Evolutionary conservation across 75 land plant genomes (phyloP), one percentile per base, ranked within the genome.

Genomic region (Sequoiadendron giganteum): DNA sequence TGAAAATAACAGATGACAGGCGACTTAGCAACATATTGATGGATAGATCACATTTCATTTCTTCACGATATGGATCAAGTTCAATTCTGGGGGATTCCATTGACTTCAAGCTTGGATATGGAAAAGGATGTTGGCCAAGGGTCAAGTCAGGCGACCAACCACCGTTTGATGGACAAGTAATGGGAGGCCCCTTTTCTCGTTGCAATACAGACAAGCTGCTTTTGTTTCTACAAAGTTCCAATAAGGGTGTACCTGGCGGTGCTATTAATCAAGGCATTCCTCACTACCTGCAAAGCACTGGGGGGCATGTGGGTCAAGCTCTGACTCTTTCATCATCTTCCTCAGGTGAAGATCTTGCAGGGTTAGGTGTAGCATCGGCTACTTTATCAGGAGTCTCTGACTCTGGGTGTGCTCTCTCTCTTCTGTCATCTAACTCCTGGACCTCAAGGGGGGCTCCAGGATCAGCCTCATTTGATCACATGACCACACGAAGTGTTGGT

Each of bases 391-490:
- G 89, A 88, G 89, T 90, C 87, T 43, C 91, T 0, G 89, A 92
- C 88, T 91, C 92, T 72, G 86, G 93, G 85, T 86, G 93, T 92
- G 93, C 93, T 92, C 93, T 92, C 93, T 92, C 93, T 92, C 93
- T 92, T 92, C 93, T 92, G 93, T 92, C 93, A 92, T 77, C 88
- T 21, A 92, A 90, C 56, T 84, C 90, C 48, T 90, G 89, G 93
- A 90, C 83, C 88, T 87, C 88, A 84, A 88, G 43, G n/a, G 84
- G 43, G 48, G 84, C 84, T 38, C 84, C 76, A 72, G 76, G 76
- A 3, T 72, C 76, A 72, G 76, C 76, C 5, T 72, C 76, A 9
- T 72, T 72, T 72, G 76, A 72, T 72, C 76, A 30, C 76, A 72
- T 72, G 34, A 30, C 76, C 30, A 30, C 30, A n/a, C 34, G 30